Percentiles rank a stretch among this genome's conserved stretches.
These are phyloP conservation scores for Aaosphaeria pasadenensis DNA, from an alignment of 2,329 filamentous ascomycete genomes.

Conservation along the genomic window DNA sequence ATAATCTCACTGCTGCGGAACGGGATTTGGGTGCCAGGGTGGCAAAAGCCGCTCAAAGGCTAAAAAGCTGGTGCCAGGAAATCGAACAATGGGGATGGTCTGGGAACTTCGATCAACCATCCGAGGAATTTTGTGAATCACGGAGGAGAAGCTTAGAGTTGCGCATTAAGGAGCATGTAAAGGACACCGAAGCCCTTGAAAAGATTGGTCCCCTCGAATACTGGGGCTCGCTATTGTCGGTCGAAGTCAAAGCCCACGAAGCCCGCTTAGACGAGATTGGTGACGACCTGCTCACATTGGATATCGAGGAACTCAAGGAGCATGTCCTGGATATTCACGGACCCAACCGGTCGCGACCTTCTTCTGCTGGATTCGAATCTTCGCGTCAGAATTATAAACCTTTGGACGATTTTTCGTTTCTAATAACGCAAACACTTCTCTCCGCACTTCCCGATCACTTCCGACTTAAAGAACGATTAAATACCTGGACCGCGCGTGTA, in stretches of 20 bases:
- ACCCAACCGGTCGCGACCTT: conserved; percentile 45
- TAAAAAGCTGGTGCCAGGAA: conserved; percentile 75
- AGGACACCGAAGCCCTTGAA: conserved; percentile 17
- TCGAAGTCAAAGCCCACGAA: conserved; percentile 67
- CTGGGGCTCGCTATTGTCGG: conserved; percentile 67
- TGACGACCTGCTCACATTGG: conserved; percentile 64
- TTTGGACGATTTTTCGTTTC: conserved; percentile 85
- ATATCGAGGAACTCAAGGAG: conserved; percentile 84
- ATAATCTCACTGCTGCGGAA: conserved; percentile 61
- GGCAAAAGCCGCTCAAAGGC: conserved; percentile 66
- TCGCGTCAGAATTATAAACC: conserved; percentile 55
- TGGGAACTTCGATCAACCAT: conserved; percentile 45
- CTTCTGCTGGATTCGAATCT: conserved; percentile 38
- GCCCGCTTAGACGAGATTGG: conserved; percentile 71
- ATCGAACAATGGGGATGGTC: conserved; percentile 62
- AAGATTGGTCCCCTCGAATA: conserved; percentile 45
- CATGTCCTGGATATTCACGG: conserved; percentile 80
- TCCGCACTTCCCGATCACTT: conserved; percentile 81
- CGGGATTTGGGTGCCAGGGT: conserved; percentile 69
- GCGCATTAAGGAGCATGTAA: conserved; percentile 29
- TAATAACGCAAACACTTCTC: conserved; percentile 89
- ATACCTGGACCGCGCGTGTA: conserved; percentile 75
- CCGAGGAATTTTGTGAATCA: conserved; percentile 20
- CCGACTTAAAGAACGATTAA: conserved; percentile 68
- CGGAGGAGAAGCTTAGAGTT: conserved; percentile 29